Base-by-base conservation (phyloP, 2,329 filamentous ascomycete genomes). In the Trichoderma sp. region DNA sequence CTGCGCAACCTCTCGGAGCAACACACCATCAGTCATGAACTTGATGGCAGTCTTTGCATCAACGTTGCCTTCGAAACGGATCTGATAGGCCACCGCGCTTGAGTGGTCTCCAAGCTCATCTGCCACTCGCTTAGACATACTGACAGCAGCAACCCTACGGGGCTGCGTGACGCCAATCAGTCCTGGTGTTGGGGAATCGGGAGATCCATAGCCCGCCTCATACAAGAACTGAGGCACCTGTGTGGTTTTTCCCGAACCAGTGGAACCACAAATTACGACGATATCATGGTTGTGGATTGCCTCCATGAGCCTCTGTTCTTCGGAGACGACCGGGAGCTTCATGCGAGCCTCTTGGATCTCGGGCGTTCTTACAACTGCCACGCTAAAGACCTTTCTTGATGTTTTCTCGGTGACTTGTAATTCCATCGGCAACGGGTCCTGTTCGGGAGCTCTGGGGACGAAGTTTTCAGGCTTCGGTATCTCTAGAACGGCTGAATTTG, bases 281-380 rank as follows among this genome's bases (percentile, higher is more conserved):
- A 94, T 90, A 67, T 95, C 89, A 79, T 98, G 92, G 79, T 95
- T 95, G 81, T 98, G 92, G 63, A 99, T 94, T 1, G 95, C 94
- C 82, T 99, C 96, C 95, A 99, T 98, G 34, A 99, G 95, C 77
- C 92, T 94, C 79, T 99, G 96, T 81, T 99, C 96, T 80, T 98
- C 95, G 2, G 93, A 93, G 2, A 98, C 94, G 1, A 99, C 93
- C 0, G 96, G 96, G 18, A 99, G 86, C 71, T 92, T 89, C 61
- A 97, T 81, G 14, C 96, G 90, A 12, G 91, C 89, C 62, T 91
- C 88, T 79, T 98, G 93, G 26, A 98, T 92, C 21, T 92, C 91
- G 6, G 90, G 83, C 0, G 88, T 84, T 71, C 96, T 89, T 51
- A 88, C 83, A 3, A 98, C 90, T 1, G 88, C 81, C 1, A 98